phyloP scores from a whole-genome alignment of 345 rosid genomes.

The Linum tenue region DNA sequence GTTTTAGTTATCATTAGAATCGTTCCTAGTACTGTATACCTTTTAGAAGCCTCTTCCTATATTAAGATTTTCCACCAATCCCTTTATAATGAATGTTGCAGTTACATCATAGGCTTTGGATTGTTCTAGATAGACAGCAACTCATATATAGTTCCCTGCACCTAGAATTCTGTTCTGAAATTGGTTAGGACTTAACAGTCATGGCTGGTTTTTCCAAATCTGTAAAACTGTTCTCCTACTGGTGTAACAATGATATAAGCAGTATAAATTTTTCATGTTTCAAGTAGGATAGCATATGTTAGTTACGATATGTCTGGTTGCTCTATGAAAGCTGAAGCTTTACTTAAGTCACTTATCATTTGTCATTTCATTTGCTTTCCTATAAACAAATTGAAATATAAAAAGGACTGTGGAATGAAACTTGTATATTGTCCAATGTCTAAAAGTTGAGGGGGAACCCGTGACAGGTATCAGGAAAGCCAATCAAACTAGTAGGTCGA shows the following conservation, averaged over 20 bases:
- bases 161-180: too few relatives aligned
- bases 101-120: not conserved
- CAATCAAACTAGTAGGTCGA: constrained; percentile 92
- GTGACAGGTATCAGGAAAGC: constrained; percentile 83
- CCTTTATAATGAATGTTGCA: not conserved
- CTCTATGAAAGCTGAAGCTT: not conserved
- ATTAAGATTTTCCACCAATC: not conserved
- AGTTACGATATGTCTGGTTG: not conserved
- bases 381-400: not conserved
- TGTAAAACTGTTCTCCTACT: too few relatives aligned
- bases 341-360: not conserved
- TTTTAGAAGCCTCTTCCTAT: not conserved
- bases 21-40: not conserved
- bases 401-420: not conserved
- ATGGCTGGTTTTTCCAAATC: too few relatives aligned
- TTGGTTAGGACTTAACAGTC: too few relatives aligned
- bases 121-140: too few relatives aligned
- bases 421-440: not conserved
- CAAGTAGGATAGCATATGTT: too few relatives aligned
- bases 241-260: too few relatives aligned
- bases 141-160: too few relatives aligned
- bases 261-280: too few relatives aligned
- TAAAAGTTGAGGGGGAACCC: constrained; percentile 11
- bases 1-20: constrained; percentile 11
- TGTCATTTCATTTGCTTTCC: constrained; percentile 7